phyloP scores from a whole-genome alignment of 1,284 basidiomycete species.

The Takashimella tepidaria region DNA sequence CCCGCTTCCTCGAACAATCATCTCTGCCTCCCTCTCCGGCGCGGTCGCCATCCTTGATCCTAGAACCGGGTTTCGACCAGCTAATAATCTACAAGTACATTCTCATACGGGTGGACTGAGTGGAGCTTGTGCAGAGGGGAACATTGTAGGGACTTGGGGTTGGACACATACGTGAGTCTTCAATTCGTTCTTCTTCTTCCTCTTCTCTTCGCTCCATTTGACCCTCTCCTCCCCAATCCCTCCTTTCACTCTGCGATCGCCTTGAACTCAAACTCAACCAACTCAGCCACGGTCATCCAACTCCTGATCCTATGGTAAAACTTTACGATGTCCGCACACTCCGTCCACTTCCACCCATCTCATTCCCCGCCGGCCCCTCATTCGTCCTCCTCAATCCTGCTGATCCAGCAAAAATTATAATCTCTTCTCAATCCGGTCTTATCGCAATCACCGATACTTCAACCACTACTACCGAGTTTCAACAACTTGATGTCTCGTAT shows the following conservation, averaged over 20 bases:
- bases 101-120: constrained; percentile 77
- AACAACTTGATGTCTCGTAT: constrained; percentile 61
- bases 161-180: constrained; percentile 72
- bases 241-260: too few species aligned
- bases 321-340: constrained; percentile 84
- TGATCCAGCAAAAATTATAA: constrained; percentile 67
- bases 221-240: too few species aligned
- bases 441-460: constrained; percentile 84
- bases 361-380: constrained; percentile 81
- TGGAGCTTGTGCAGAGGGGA: constrained; percentile 72
- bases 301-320: constrained; percentile 88
- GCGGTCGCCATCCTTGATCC: constrained; percentile 78
- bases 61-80: constrained; percentile 54
- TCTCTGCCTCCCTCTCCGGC: constrained; percentile 79
- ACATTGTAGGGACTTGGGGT: constrained; percentile 78
- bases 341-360: constrained; percentile 67
- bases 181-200: too few species aligned
- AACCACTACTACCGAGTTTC: constrained; percentile 57
- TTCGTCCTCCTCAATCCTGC: constrained; percentile 81
- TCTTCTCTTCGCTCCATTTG: too few species aligned
- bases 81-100: constrained; percentile 55
- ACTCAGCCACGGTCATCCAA: constrained; percentile 77
- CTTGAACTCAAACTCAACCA: too few species aligned
- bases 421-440: constrained; percentile 78
- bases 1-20: constrained; percentile 48